Conservation (phyloP, 2,329 filamentous ascomycete species). For the Cladosporium sp. region DNA sequence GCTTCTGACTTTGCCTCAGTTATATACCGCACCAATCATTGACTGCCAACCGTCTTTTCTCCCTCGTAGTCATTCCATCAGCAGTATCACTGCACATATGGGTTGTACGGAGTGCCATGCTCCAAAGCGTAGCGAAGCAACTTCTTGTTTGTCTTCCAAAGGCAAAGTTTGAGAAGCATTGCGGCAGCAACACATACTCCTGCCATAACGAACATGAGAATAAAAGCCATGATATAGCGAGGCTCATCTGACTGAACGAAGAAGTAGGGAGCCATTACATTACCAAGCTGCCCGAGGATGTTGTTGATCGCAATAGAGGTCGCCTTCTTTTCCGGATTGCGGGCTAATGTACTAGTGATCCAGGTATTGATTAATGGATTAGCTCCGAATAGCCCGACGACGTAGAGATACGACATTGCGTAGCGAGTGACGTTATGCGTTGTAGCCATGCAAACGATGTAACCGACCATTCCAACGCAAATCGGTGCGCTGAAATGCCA, state of each 20-base stretch:
- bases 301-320: constrained; percentile 47
- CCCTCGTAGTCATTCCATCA: too few species aligned
- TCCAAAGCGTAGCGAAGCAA: background rate
- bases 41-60: too few species aligned
- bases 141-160: background rate
- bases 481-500: constrained; percentile 19
- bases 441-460: background rate
- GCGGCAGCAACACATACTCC: background rate
- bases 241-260: background rate
- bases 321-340: constrained; percentile 42
- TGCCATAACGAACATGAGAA: background rate
- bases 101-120: background rate
- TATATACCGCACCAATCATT: too few species aligned
- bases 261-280: background rate
- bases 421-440: constrained; percentile 18
- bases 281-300: constrained; percentile 15
- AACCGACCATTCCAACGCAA: background rate
- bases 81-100: background rate
- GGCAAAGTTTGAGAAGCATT: background rate
- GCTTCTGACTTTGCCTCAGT: too few species aligned
- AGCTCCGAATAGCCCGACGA: constrained; percentile 29
- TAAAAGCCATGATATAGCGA: background rate
- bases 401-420: constrained; percentile 30
- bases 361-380: constrained; percentile 35
- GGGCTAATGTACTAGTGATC: constrained; percentile 30